phyloP scores from a whole-genome alignment of 345 rosid genomes.

The Syzygium aromaticum region DNA sequence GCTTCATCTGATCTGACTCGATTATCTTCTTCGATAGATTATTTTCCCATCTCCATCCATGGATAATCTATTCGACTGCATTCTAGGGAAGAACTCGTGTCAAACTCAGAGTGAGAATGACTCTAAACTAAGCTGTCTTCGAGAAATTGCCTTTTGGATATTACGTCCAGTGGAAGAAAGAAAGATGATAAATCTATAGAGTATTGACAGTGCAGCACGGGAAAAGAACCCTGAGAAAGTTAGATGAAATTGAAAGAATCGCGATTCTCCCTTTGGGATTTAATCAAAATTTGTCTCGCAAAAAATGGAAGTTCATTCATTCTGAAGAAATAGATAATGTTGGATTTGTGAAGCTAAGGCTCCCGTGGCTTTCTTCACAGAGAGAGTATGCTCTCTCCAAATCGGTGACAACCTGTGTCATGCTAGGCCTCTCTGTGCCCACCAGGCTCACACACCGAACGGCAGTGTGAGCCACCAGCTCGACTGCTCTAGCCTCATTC shows the following conservation, averaged over 20 bases:
- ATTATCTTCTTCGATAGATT: neutral
- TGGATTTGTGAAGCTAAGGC: neutral
- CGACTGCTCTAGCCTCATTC: constrained; percentile 34
- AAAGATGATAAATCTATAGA: neutral
- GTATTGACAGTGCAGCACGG: neutral
- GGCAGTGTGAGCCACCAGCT: constrained; percentile 37
- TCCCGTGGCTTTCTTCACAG: constrained; percentile 14
- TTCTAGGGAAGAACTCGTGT: neutral
- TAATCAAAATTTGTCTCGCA: neutral
- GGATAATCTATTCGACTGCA: neutral
- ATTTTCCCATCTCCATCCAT: neutral
- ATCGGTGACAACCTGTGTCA: constrained; percentile 32
- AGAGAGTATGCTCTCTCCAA: constrained; percentile 44
- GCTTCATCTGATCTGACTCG: neutral
- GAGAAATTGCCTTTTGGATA: neutral
- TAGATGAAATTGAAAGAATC: neutral
- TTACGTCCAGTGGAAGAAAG: neutral
- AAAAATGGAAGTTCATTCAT: constrained; percentile 9
- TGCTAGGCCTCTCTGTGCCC: constrained; percentile 45
- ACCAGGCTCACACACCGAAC: constrained; percentile 38
- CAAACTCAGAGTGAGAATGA: neutral
- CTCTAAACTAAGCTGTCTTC: neutral
- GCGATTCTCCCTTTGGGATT: neutral
- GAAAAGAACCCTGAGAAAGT: neutral
- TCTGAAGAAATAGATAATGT: constrained; percentile 20